A percentile compares a stretch with the other conserved stretches of the same genome.
phyloP scores from a whole-genome alignment of 176 grass and related monocot genomes.

The Guadua angustifolia region DNA sequence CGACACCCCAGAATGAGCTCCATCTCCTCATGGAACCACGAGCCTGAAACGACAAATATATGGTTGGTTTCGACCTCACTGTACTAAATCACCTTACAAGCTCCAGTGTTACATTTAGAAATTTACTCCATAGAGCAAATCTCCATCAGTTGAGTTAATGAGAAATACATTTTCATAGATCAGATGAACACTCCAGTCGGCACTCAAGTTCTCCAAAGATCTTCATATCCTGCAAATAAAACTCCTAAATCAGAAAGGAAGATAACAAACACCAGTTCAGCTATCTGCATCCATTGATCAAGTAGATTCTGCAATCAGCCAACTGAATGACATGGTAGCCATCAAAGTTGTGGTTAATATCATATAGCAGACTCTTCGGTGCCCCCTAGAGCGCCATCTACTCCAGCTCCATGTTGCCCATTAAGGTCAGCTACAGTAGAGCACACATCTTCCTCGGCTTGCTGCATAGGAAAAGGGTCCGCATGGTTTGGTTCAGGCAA shows the following conservation, averaged over 20 bases:
- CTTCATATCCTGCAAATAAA: constrained; percentile 84
- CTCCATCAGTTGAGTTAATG: constrained; percentile 39
- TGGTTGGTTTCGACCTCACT: constrained; percentile 54
- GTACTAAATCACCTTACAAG: constrained; percentile 55
- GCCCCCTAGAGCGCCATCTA: constrained; percentile 31
- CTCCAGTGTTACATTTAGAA: constrained; percentile 51
- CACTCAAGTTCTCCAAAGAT: constrained; percentile 52
- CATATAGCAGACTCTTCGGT: constrained; percentile 40
- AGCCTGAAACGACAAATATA: constrained; percentile 81
- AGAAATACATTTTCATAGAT: constrained; percentile 56
- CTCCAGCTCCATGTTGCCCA: constrained; percentile 43
- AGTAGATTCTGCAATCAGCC: constrained; percentile 32
- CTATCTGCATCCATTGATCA: constrained; percentile 45
- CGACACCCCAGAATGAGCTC: constrained; percentile 57
- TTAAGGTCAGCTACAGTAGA: constrained; percentile 28
- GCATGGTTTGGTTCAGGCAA: neutral
- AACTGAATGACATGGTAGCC: constrained; percentile 37
- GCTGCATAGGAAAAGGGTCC: neutral
- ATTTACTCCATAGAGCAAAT: constrained; percentile 43
- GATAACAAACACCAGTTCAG: constrained; percentile 55
- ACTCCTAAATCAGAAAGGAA: constrained; percentile 72
- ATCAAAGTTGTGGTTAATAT: constrained; percentile 34
- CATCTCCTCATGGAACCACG: constrained; percentile 39
- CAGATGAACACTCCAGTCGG: constrained; percentile 37
- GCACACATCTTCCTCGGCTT: neutral